Evolutionary conservation across 805 yeast genomes (phyloP), one percentile per base, ranked within the genome.

Genomic region (Millerozyma miso): DNA sequence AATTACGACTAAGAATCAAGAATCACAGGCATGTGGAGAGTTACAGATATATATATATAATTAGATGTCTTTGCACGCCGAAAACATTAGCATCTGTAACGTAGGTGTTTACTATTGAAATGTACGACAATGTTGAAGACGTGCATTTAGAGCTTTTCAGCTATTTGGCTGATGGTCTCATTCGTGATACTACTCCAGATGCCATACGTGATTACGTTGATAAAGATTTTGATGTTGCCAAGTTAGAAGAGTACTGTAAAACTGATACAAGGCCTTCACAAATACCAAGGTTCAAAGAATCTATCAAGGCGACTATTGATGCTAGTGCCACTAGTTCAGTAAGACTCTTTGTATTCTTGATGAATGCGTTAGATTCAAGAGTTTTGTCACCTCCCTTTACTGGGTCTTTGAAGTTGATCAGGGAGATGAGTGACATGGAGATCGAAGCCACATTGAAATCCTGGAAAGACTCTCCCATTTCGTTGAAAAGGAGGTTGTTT

Each of bases 401-500:
- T n/a, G 54, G 53, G n/a, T 53, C 69, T 6, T 47, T 62, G 10
- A 69, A 63, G 18, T 53, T 62, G 19, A 41, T 71, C 4, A 49
- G 58, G 15, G 73, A 71, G 13, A 71, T 71, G 76, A 38, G 60
- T 4, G 14, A 45, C 10, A 46, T 46, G 2, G 68, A 74, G 47
- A 54, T 68, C 15, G 65, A 56, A 37, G 46, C 40, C 2, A 43
- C 74, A 14, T 47, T 77, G 23, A 42, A 39, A 4, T 44, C 62
- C 4, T 73, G 79, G 79, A 54, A 68, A 31, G 59, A 59, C 44
- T 71, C 80, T 6, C 68, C 69, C 2, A 16, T 76, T 16, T 42
- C 59, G 2, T 40, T 48, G 10, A 62, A 66, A 39, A 62, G 76
- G 36, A 53, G 60, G 41, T 49, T 76, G 5, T 69, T 58, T 50